These are phyloP conservation scores for Pythium volutum DNA, from an alignment of 352 stramenopile genomes.

Conservation along the genomic window DNA sequence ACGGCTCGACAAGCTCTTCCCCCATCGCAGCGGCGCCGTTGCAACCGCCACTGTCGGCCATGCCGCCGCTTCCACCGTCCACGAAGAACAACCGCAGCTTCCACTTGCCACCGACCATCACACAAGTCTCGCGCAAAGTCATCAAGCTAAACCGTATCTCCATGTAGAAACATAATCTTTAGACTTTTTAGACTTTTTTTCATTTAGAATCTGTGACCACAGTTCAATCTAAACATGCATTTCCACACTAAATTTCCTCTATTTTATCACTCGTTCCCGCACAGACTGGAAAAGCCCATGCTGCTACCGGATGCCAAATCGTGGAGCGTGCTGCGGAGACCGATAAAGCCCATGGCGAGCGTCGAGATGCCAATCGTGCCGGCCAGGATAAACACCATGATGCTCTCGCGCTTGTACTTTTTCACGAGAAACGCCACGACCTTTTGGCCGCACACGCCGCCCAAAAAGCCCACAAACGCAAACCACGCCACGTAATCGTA, in stretches of 20 bases:
- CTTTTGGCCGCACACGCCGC: constrained; percentile 68
- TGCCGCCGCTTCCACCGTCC: constrained; percentile 7
- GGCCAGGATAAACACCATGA: constrained; percentile 78
- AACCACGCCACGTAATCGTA: constrained; percentile 93
- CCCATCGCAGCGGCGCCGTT: not conserved
- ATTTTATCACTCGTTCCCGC: constrained; percentile 43
- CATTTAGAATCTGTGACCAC: too few species aligned
- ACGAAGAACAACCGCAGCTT: constrained; percentile 1
- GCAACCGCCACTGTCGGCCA: constrained; percentile 2
- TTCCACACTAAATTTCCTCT: not conserved
- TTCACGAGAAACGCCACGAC: constrained; percentile 89
- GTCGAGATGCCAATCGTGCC: constrained; percentile 70
- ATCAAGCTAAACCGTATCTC: constrained; percentile 35
- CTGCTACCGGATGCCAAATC: constrained; percentile 58
- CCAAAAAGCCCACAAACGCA: constrained; percentile 88
- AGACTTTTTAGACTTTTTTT: too few species aligned
- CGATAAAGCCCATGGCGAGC: constrained; percentile 65
- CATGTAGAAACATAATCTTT: too few species aligned
- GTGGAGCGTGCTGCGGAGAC: constrained; percentile 46
- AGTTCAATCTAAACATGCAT: too few species aligned
- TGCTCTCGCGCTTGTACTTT: constrained; percentile 87
- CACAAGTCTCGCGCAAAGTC: constrained; percentile 34
- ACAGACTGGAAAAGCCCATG: constrained; percentile 70
- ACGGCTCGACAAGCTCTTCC: not conserved
- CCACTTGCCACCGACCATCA: constrained; percentile 10